Base-by-base conservation (phyloP, 495 filamentous ascomycete species). In the Immersiella caudata region DNA sequence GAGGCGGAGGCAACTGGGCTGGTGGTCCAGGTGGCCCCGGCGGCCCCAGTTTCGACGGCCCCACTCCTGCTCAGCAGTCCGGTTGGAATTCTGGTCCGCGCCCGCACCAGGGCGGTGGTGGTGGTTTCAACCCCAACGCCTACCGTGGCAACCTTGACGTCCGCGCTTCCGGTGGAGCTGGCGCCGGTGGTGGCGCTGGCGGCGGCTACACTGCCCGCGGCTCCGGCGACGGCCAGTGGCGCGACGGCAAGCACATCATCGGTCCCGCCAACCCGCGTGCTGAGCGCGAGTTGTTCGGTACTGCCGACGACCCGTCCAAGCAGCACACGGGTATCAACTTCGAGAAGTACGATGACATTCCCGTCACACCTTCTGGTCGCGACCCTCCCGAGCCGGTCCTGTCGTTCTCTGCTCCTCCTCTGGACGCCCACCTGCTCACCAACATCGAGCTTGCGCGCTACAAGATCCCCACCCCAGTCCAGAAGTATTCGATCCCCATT, bases 291-390 rank as follows among this genome's bases (percentile, higher is more conserved):
- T 89, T 99, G 55, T 99, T 97, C 79, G 95, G 95, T 74, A 88
- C 90, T 52, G 86, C 92, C 68, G 95, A 98, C 78, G 95, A 98
- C 74, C 93, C 93, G 64, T 87, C 91, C 69, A 97, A 97, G 83
- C 91, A 97, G 78, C 91, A 93, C 73, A 97, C 92, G 21, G 95
- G 95, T 75, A 98, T 99, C 89, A 99, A 99, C 85, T 99, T 99
- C 75, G 88, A 97, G 82, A 99, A 99, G 83, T 99, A 99, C 80
- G 95, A 99, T 74, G 95, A 99, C 76, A 99, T 99, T 72, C 95
- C 95, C 36, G 96, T 99, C 65, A 95, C 97, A 77, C 94, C 96
- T 51, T 97, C 95, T 66, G 95, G 95, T 54, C 90, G 93, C 55
- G 89, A 96, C 76, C 93, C 97, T 55, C 96, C 95, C 52, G 96